Percentiles rank a stretch among this genome's conserved stretches.
Conservation (phyloP, 768 basidiomycete species). For the Rhodotorula sphaerocarpa region DNA sequence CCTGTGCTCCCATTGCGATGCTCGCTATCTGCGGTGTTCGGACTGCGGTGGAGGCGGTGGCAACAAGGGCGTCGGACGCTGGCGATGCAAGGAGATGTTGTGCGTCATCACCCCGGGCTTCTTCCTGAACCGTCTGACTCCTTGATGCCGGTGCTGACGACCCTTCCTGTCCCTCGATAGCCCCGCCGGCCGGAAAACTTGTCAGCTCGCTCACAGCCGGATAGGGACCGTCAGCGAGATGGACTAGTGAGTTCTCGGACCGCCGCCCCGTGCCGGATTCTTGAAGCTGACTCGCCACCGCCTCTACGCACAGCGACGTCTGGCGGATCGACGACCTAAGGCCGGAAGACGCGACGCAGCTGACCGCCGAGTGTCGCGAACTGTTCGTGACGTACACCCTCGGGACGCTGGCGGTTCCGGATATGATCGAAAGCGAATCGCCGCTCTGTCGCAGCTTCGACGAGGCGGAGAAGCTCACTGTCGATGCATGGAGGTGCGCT, state of each 20-base stretch:
- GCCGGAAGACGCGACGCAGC: not conserved
- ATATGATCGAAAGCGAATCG: slow-evolving; percentile 25
- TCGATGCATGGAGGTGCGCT: slow-evolving; percentile 24
- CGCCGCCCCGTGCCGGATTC: too few species aligned
- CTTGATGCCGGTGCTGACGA: too few species aligned
- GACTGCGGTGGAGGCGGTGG: slow-evolving; percentile 39
- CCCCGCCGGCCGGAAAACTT: slow-evolving; percentile 32
- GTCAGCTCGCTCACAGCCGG: slow-evolving; percentile 34
- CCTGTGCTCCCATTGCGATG: slow-evolving; percentile 35
- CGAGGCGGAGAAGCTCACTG: slow-evolving; percentile 24
- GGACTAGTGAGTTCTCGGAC: slow-evolving; percentile 23
- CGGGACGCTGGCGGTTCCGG: slow-evolving; percentile 25
- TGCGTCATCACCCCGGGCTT: not conserved
- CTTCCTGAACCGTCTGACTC: not conserved
- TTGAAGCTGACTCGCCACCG: not conserved
- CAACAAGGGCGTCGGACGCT: slow-evolving; percentile 35
- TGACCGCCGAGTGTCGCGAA: slow-evolving; percentile 17
- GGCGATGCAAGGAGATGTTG: slow-evolving; percentile 39
- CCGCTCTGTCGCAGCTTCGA: slow-evolving; percentile 23
- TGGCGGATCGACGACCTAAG: slow-evolving; percentile 4
- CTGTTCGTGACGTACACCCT: slow-evolving; percentile 14
- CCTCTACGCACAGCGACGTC: slow-evolving; percentile 10
- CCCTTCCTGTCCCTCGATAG: too few species aligned
- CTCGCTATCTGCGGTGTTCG: slow-evolving; percentile 35
- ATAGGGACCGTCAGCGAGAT: slow-evolving; percentile 21